A percentile compares a stretch with the other conserved stretches of the same genome.
These are phyloP conservation scores for Melampsora larici-populina DNA, from an alignment of 1,284 basidiomycete species.

Conservation along the genomic window DNA sequence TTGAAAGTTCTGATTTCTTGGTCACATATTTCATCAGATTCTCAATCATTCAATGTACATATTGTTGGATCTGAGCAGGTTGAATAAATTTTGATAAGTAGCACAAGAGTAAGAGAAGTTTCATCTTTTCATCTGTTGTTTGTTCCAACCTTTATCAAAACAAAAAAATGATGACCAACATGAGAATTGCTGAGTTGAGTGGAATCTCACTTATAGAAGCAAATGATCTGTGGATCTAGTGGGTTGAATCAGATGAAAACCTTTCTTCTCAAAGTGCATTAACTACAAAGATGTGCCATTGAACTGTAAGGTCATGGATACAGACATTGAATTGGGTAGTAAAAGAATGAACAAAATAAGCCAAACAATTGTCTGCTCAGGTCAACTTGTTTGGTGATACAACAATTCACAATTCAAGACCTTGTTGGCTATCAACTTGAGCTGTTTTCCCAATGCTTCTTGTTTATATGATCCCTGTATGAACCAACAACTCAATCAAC, in stretches of 20 bases:
- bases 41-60: neutral
- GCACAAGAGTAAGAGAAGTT: slow-evolving; percentile 9
- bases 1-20: slow-evolving; percentile 23
- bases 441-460: no score
- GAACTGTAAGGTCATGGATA: neutral
- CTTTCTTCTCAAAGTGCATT: slow-evolving; percentile 17
- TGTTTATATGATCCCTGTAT: no score
- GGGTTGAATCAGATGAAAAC: no score
- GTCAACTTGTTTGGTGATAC: no score
- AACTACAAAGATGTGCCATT: neutral
- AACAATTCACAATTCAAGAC: no score
- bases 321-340: neutral
- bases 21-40: slow-evolving; percentile 19
- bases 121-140: slow-evolving; percentile 6
- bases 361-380: no score
- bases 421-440: no score
- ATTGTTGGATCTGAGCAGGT: slow-evolving; percentile 11
- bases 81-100: slow-evolving; percentile 24
- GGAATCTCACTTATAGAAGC: no score
- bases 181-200: neutral
- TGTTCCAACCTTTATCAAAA: neutral
- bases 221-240: no score
- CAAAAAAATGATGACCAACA: neutral
- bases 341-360: neutral
- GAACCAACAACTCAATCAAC: no score